These are phyloP conservation scores for Paecilomyces sp. DNA, from an alignment of 2,329 filamentous ascomycete genomes.

Conservation along the genomic window DNA sequence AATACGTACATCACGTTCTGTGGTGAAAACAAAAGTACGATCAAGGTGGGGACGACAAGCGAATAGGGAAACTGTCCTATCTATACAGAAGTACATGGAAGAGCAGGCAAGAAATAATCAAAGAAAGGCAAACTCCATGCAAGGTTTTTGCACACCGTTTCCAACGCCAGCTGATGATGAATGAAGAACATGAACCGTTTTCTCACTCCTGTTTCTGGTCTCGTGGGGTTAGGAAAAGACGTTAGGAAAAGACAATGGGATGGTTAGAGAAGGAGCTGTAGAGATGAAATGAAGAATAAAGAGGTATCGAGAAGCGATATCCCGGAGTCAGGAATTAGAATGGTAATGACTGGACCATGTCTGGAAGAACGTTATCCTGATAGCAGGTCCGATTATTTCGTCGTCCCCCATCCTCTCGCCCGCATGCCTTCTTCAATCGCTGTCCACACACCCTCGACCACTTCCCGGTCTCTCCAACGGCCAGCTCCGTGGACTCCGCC, in stretches of 20 bases:
- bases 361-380: neutral
- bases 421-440: constrained; percentile 83
- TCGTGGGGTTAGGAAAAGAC: neutral
- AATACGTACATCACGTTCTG: too few relatives aligned
- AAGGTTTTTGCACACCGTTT: neutral
- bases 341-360: too few relatives aligned
- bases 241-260: too few relatives aligned
- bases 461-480: constrained; percentile 81
- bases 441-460: constrained; percentile 89
- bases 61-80: too few relatives aligned
- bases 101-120: neutral
- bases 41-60: too few relatives aligned
- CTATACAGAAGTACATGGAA: neutral
- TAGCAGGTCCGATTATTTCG: constrained; percentile 3
- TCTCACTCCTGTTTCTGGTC: neutral
- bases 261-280: too few relatives aligned
- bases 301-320: too few relatives aligned
- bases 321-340: too few relatives aligned
- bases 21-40: too few relatives aligned
- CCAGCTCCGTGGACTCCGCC: constrained; percentile 27
- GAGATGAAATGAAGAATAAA: too few relatives aligned
- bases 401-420: constrained; percentile 62
- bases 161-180: neutral
- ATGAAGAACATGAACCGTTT: neutral
- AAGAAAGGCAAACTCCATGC: neutral